Percentiles rank a stretch among this genome's conserved stretches.
These are phyloP conservation scores for Ogataea neopini DNA, from an alignment of 805 yeast species.

Conservation along the genomic window DNA sequence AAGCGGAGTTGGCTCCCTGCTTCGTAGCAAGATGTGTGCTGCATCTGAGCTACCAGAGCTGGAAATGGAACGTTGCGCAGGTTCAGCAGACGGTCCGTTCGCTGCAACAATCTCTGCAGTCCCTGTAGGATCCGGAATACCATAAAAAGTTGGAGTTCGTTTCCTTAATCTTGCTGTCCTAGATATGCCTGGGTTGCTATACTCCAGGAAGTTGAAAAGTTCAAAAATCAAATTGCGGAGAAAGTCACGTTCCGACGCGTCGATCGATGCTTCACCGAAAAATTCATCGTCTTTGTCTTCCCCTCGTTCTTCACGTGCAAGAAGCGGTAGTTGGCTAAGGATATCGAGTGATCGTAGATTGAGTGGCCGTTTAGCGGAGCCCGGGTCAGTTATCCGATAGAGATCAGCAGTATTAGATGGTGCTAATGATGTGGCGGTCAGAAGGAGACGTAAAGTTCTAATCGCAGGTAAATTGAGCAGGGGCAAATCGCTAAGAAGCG, in stretches of 20 bases:
- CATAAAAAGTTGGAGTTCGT: not conserved
- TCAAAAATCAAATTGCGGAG: conserved; percentile 23
- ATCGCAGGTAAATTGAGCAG: conserved; percentile 34
- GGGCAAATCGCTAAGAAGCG: conserved; percentile 27
- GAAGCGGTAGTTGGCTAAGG: conserved; percentile 19
- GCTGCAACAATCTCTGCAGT: too few species aligned
- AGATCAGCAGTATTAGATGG: conserved; percentile 28
- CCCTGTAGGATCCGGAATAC: not conserved
- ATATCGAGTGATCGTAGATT: conserved; percentile 37
- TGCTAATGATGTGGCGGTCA: conserved; percentile 40
- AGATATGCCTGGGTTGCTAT: not conserved
- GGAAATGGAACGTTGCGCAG: not conserved
- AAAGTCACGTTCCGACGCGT: conserved; percentile 4
- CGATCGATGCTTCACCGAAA: conserved; percentile 27
- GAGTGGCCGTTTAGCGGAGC: conserved; percentile 28
- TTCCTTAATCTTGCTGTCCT: conserved; percentile 16
- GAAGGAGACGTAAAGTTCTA: conserved; percentile 34
- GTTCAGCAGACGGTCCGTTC: not conserved
- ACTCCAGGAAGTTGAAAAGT: conserved; percentile 11
- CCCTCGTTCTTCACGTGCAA: conserved; percentile 1
- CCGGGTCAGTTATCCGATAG: conserved; percentile 29
- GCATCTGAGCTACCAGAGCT: conserved; percentile 1
- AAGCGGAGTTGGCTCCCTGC: conserved; percentile 3
- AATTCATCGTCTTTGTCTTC: conserved; percentile 25
- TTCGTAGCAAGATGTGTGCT: not conserved